A percentile compares a stretch with the other conserved stretches of the same genome.
Conservation (phyloP, 108 stramenopile species). For the Stephanodiscus triporus region DNA sequence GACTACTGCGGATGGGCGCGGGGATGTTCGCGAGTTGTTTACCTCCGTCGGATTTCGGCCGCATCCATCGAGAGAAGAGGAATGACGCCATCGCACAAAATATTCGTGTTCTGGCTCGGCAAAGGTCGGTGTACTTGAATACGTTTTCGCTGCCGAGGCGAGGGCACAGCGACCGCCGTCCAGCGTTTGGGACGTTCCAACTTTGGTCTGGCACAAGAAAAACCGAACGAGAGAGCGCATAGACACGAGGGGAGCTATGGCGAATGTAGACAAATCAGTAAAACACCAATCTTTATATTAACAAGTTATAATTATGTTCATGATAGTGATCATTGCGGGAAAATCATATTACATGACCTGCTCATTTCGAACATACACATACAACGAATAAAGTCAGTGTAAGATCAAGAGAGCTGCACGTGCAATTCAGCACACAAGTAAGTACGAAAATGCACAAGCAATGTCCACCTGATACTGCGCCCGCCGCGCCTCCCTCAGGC, state of each 20-base stretch:
- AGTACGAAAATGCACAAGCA: constrained; percentile 84
- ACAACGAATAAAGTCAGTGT: neutral
- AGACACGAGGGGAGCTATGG: too few species aligned
- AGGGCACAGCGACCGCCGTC: too few species aligned
- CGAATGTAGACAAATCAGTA: too few species aligned
- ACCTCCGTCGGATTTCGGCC: constrained; percentile 9
- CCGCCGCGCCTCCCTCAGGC: constrained; percentile 99
- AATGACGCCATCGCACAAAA: neutral
- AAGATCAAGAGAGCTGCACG: too few species aligned
- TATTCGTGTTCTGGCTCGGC: neutral
- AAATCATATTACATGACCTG: neutral
- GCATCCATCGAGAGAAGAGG: neutral
- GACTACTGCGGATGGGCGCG: neutral
- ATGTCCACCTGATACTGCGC: constrained; percentile 94
- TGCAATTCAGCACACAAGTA: neutral
- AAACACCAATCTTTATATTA: neutral
- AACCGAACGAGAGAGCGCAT: too few species aligned
- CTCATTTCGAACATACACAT: neutral
- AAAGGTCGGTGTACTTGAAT: too few species aligned
- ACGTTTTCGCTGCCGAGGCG: too few species aligned
- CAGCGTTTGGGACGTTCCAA: too few species aligned
- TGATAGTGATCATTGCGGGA: neutral
- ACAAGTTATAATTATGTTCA: neutral
- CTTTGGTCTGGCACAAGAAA: too few species aligned
- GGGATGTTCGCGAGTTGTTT: constrained; percentile 14